Conservation (phyloP, 2,329 filamentous ascomycete species). For the Curvularia spicifera region DNA sequence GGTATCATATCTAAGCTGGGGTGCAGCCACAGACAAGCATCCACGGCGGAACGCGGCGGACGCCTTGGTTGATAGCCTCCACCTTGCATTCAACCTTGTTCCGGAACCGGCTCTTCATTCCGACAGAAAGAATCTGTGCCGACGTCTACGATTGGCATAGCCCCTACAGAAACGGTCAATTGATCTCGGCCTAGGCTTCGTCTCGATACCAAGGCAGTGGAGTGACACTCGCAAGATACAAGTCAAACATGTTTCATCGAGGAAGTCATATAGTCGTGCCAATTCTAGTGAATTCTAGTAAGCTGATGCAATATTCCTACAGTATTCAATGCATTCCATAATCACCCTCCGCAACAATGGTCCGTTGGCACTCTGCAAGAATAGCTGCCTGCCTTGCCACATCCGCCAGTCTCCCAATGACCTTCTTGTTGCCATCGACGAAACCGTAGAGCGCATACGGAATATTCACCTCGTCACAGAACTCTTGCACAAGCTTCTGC, state of each 20-base stretch:
- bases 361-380: slow-evolving; percentile 62
- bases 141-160: neutral
- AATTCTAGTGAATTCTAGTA: neutral
- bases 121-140: slow-evolving; percentile 6
- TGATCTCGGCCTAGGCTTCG: neutral
- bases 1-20: neutral
- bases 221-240: neutral
- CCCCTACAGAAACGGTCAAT: neutral
- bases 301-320: neutral
- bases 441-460: slow-evolving; percentile 68
- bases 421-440: slow-evolving; percentile 66
- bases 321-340: slow-evolving; percentile 34
- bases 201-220: neutral
- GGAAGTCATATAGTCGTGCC: neutral
- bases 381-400: slow-evolving; percentile 67
- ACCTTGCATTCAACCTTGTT: slow-evolving; percentile 5
- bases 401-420: slow-evolving; percentile 62
- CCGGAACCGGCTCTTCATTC: slow-evolving; percentile 8
- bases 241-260: neutral
- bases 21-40: neutral
- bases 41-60: slow-evolving; percentile 13
- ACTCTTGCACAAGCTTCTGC: slow-evolving; percentile 66
- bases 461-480: slow-evolving; percentile 68
- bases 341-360: slow-evolving; percentile 47
- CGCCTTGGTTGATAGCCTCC: slow-evolving; percentile 10